Conservation (phyloP, 2,329 filamentous ascomycete species). For the Polychaeton citri region DNA sequence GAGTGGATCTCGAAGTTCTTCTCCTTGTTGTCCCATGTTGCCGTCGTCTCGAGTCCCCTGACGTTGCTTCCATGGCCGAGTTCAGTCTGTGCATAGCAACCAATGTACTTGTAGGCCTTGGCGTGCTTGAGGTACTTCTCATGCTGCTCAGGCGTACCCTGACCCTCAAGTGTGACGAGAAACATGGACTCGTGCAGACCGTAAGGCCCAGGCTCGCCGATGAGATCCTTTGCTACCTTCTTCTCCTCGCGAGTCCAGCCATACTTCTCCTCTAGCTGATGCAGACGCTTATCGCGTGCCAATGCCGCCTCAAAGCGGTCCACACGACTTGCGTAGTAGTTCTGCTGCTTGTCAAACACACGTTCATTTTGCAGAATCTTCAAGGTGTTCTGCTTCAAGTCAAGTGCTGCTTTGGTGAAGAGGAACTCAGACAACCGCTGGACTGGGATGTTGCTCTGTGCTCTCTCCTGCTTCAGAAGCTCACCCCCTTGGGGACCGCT, state of each 20-base stretch:
- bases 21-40: constrained; percentile 59
- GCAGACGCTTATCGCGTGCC: constrained; percentile 56
- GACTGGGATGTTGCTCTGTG: constrained; percentile 52
- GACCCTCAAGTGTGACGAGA: constrained; percentile 54
- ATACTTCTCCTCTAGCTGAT: constrained; percentile 52
- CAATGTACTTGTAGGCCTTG: constrained; percentile 57
- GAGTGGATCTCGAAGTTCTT: constrained; percentile 66
- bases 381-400: constrained; percentile 47
- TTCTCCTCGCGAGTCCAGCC: constrained; percentile 55
- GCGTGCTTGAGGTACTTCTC: constrained; percentile 58
- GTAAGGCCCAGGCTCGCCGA: constrained; percentile 62
- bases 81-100: constrained; percentile 72
- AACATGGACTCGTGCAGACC: constrained; percentile 61
- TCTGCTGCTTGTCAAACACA: constrained; percentile 65
- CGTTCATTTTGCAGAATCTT: constrained; percentile 52
- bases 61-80: constrained; percentile 69
- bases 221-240: constrained; percentile 50
- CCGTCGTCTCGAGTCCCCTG: constrained; percentile 56
- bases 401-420: constrained; percentile 52
- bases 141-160: constrained; percentile 60
- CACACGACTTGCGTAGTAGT: constrained; percentile 58
- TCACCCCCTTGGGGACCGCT: constrained; percentile 55
- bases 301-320: constrained; percentile 58
- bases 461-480: constrained; percentile 55
- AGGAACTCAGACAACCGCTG: constrained; percentile 55